Evolutionary conservation across 306 rosid species (phyloP), one percentile per base, ranked within the genome.

Genomic region (Calophaca sinica): DNA sequence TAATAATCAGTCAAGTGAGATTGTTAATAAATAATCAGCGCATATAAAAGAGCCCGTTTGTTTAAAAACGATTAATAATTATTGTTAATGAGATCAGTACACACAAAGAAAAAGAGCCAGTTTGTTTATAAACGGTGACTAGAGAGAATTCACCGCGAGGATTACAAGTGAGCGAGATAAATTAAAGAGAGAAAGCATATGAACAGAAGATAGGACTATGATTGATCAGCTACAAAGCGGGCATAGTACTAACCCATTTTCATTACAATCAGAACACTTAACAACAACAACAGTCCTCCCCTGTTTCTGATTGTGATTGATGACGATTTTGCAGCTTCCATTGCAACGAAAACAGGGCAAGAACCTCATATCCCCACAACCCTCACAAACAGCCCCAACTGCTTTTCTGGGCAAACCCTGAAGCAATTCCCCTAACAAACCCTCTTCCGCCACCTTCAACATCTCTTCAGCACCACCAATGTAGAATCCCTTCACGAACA

Each of bases 221-320:
- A 20, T 20, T 20, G 26, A 20, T 20, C 26, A 20, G 26, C 26
- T 41, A 75, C 98, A 90, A 36, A 93, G 65, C 3, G 97, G 97
- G 80, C 98, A 94, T 26, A 89, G 62, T 3, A 91, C 92, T 75
- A 94, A 81, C 38, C 97, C 98, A 86, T 91, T 94, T 50, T 94
- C 98, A 79, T 94, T 91, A 75, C 98, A 94, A 58, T 86, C 84
- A 6, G 77, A 72, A 54, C 98, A 94, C 69, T 82, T 89, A 13
- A 83, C 83, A 28, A 89, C 87, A 45, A 80, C 54, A 1, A 52
- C 46, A 20, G 62, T 67, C 14, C 70, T 75, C 11, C 88, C 86
- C 26, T 72, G 83, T 38, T 80, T 80, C 57, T 70, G 75, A 51
- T 61, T 75, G 68, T 68, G 77, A 9, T 86, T 76, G 31, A 79